Base-by-base conservation (phyloP, 78 protist genomes). In the Guillardia theta region DNA sequence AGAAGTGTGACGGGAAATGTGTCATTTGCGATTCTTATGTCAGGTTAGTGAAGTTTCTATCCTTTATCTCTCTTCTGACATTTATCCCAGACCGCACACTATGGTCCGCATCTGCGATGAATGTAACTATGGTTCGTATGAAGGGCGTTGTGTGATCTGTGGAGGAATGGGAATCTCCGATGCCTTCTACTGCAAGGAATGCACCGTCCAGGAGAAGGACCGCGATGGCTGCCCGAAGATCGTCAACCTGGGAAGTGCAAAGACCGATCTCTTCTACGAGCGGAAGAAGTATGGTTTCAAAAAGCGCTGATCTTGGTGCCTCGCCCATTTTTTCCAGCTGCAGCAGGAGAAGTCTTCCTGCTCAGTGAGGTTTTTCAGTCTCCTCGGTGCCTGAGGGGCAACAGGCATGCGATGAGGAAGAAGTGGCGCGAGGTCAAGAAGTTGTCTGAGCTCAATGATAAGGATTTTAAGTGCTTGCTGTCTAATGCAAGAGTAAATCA, bases 1-100 rank as follows among this genome's bases (percentile, higher is more conserved):
- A 94, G 44, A 95, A 95, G 64, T 93, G 95, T 83, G 97, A 95
- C 95, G 97, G 97, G 21, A 94, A 88, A 41, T 95, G 97, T 80
- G 92, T 77, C 39, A 87, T 95, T 41, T 95, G 97, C 93, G 97
- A 95, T 48, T 94, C 95, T 2, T 95, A 95, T 87, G 97, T 95
- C 64, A 39, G 83, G 96, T 15, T 77, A 36, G 83, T 70, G 5
- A 70, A 70, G 36, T 18, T 1, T 70, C 39, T 58, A 0, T 58
- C 1, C 27, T 58, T 1, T 58, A 30, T 30, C 1, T 24, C 70
- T 58, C 27, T 58, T 58, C 70, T 6, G 70, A 58, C 3, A 30
- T 6, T 58, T 24, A 58, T 58, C 39, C 2, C 83, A 70, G 88
- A 1, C 94, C 94, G 8, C 39, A 48, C 88, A 62, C 88, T 0